These are phyloP conservation scores for Suhomyces kilbournensis DNA, from an alignment of 805 yeast genomes.

Conservation along the genomic window DNA sequence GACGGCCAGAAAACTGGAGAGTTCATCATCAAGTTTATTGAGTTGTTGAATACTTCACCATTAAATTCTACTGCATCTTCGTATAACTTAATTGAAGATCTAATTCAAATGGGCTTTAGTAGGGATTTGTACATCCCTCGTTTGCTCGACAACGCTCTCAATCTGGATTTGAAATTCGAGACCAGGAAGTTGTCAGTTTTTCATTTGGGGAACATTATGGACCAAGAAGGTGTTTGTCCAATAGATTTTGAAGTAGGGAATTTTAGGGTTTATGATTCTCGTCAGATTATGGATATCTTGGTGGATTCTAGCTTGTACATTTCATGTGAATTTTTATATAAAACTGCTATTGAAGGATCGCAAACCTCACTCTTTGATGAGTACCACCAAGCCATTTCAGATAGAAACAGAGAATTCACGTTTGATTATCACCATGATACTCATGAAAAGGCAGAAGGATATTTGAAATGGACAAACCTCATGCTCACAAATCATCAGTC, in stretches of 20 bases:
- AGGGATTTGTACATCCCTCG: constrained; percentile 25
- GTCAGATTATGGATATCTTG: not conserved
- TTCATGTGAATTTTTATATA: not conserved
- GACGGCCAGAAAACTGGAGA: constrained; percentile 19
- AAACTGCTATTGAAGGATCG: not conserved
- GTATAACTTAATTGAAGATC: constrained; percentile 11
- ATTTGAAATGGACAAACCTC: constrained; percentile 18
- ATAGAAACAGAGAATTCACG: not conserved
- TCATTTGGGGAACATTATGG: constrained; percentile 22
- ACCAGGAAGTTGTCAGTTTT: constrained; percentile 41
- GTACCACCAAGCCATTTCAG: not conserved
- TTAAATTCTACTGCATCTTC: constrained; percentile 20
- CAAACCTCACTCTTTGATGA: not conserved
- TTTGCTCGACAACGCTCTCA: constrained; percentile 28
- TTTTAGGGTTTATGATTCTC: not conserved
- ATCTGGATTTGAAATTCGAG: constrained; percentile 36
- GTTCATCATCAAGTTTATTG: constrained; percentile 51
- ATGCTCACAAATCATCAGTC: not conserved
- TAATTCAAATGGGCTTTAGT: constrained; percentile 25
- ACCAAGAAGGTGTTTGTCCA: not conserved
- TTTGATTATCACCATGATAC: constrained; percentile 35
- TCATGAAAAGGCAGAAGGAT: constrained; percentile 36
- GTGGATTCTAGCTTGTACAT: not conserved
- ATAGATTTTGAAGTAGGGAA: not conserved
- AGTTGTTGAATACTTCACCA: constrained; percentile 49